Base-by-base conservation (phyloP, 1,284 basidiomycete genomes). In the Cutaneotrichosporon sp. region DNA sequence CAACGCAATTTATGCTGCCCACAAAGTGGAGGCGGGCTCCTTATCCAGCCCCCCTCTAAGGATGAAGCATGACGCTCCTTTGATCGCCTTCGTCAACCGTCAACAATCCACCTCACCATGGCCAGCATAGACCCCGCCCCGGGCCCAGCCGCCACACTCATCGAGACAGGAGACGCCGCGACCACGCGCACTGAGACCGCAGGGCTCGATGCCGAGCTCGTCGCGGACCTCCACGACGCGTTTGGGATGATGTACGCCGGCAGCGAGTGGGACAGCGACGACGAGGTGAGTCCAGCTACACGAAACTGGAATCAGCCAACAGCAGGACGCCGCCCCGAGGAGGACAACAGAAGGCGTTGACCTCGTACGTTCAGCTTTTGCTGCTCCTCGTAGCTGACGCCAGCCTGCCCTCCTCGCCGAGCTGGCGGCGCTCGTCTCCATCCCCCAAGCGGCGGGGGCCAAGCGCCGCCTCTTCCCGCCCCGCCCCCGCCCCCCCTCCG, bases 181-280 rank as follows among this genome's bases (percentile, higher is more conserved):
- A n/a, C n/a, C n/a, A n/a, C n/a, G n/a, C n/a, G n/a, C 36, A 16
- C 4, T 16, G 36, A 38, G 13, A 14, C n/a, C n/a, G n/a, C n/a
- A n/a, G n/a, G 5, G 38, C 29, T 36, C 14, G 46, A 47, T 34
- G 27, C 33, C 11, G 54, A 36, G 58, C 29, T 42, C 50, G 51
- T 56, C 20, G 49, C 56, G 16, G 65, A 66, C 59, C 58, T 66
- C 31, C 57, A 52, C 38, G 65, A 66, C 45, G 61, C 47, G 27
- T 66, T 66, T 49, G 27, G 56, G 3, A 22, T 52, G 14, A 43
- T 66, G 38, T 66, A 66, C 34, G 62, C 25, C 20, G 62, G 62
- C 20, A 56, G 51, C 31, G 62, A 63, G 22, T 63, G 59, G 59
- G 59, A 56, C 18, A 49, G 45, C 33, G 62, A 60, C 27, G 60